Conservation (phyloP, 2,329 filamentous ascomycete genomes). For the Cordyceps javanica region DNA sequence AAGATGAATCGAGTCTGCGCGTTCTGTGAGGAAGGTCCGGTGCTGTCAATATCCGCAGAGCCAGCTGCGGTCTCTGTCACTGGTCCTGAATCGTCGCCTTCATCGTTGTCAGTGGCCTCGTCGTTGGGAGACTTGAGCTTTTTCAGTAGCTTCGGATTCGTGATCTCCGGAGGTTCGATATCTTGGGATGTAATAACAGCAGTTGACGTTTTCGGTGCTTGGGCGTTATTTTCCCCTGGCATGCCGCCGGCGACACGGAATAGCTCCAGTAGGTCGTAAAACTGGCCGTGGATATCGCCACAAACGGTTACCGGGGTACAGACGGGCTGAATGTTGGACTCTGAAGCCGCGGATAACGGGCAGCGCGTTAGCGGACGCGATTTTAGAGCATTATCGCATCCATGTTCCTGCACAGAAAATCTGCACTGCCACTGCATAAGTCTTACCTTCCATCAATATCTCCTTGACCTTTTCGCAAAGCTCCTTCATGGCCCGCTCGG, state of each 20-base stretch:
- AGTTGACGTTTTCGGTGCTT: conserved; percentile 61
- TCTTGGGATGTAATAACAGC: conserved; percentile 83
- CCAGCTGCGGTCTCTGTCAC: conserved; percentile 15
- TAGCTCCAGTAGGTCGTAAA: conserved; percentile 94
- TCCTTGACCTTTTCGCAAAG: conserved; percentile 98
- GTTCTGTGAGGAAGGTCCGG: conserved; percentile 35
- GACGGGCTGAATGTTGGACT: conserved; percentile 99
- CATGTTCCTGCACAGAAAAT: not conserved
- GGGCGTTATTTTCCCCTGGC: conserved; percentile 72
- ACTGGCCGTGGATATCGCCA: conserved; percentile 97
- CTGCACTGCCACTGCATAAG: not conserved
- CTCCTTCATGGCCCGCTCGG: conserved; percentile 96
- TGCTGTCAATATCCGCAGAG: conserved; percentile 24
- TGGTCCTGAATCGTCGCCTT: conserved; percentile 34
- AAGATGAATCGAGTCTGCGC: conserved; percentile 54
- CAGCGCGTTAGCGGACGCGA: not conserved
- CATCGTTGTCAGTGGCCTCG: conserved; percentile 42
- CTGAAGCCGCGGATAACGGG: conserved; percentile 37
- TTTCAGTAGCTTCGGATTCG: conserved; percentile 77
- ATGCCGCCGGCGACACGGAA: conserved; percentile 96
- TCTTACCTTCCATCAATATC: conserved; percentile 88
- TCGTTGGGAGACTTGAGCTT: conserved; percentile 62
- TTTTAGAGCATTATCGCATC: not conserved
- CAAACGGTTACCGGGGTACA: conserved; percentile 94
- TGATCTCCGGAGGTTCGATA: conserved; percentile 87